Conservation (phyloP, 2,329 filamentous ascomycete genomes). For the Pezicula radicicola region DNA sequence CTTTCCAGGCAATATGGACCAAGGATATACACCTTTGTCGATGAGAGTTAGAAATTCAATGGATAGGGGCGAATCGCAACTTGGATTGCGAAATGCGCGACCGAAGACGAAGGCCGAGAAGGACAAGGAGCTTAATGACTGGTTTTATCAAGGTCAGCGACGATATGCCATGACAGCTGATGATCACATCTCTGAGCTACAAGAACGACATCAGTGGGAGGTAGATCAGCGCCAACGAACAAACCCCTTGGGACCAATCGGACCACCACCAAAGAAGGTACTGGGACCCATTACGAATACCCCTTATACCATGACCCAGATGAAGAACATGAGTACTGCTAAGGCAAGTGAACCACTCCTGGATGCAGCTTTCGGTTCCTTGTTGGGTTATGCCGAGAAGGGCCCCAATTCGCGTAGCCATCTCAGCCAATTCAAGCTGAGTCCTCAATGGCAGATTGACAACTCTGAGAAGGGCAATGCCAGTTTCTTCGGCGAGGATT, state of each 20-base stretch:
- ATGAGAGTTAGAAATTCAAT: conserved; percentile 9
- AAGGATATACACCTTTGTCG: conserved; percentile 14
- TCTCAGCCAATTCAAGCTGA: conserved; percentile 18
- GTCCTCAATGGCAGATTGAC: conserved; percentile 22
- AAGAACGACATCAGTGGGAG: conserved; percentile 6
- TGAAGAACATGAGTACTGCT: conserved; percentile 17
- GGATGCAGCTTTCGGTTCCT: conserved; percentile 20
- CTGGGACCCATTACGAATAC: conserved; percentile 5
- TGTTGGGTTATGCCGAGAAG: conserved; percentile 21
- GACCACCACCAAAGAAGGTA: neutral
- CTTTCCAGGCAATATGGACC: conserved; percentile 19
- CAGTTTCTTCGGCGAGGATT: conserved; percentile 27
- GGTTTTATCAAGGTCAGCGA: conserved; percentile 25
- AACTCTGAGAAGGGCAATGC: conserved; percentile 18
- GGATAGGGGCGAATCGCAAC: conserved; percentile 3
- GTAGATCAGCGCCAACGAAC: conserved; percentile 15
- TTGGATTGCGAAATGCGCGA: neutral
- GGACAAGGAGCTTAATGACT: conserved; percentile 18
- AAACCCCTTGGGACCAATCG: neutral
- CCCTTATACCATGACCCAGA: conserved; percentile 16
- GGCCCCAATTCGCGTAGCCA: conserved; percentile 9
- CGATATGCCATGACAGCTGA: conserved; percentile 21
- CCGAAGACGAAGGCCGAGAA: conserved; percentile 7
- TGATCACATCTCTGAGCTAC: conserved; percentile 19
- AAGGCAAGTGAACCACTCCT: conserved; percentile 22